Evolutionary conservation across 352 stramenopile genomes (phyloP).

Genomic region (Phytophthora sansomeana): DNA sequence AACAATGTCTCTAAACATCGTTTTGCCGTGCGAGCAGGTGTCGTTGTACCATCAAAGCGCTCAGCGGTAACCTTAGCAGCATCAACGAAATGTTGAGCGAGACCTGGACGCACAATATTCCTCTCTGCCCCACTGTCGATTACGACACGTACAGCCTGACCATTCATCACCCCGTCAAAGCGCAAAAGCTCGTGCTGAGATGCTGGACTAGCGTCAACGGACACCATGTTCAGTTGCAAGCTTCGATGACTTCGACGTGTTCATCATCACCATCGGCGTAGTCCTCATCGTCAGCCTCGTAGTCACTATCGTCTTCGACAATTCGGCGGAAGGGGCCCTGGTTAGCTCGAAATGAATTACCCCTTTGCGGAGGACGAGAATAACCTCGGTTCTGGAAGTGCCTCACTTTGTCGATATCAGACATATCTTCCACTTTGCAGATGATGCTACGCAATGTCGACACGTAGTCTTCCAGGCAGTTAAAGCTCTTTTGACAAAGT

Average conservation of each 20-base stretch:
- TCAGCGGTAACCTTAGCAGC: constrained; percentile 6
- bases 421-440: constrained; percentile 18
- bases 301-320: background rate
- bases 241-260: too few relatives aligned
- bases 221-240: background rate
- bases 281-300: background rate
- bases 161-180: too few relatives aligned
- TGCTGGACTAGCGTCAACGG: background rate
- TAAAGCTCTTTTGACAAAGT: constrained; percentile 10
- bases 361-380: too few relatives aligned
- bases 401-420: constrained; percentile 20
- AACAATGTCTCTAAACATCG: background rate
- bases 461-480: constrained; percentile 17
- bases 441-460: constrained; percentile 11
- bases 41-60: constrained; percentile 6
- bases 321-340: background rate
- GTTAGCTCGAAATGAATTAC: background rate
- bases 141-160: too few relatives aligned
- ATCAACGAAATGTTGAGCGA: constrained; percentile 4
- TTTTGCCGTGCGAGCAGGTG: background rate
- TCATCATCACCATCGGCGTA: too few relatives aligned
- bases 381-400: constrained; percentile 28
- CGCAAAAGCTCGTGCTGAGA: too few relatives aligned
- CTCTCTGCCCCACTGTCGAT: too few relatives aligned
- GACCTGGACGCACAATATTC: constrained; percentile 4